phyloP scores from a whole-genome alignment of 352 stramenopile genomes.

The Aphanomyces astaci region DNA sequence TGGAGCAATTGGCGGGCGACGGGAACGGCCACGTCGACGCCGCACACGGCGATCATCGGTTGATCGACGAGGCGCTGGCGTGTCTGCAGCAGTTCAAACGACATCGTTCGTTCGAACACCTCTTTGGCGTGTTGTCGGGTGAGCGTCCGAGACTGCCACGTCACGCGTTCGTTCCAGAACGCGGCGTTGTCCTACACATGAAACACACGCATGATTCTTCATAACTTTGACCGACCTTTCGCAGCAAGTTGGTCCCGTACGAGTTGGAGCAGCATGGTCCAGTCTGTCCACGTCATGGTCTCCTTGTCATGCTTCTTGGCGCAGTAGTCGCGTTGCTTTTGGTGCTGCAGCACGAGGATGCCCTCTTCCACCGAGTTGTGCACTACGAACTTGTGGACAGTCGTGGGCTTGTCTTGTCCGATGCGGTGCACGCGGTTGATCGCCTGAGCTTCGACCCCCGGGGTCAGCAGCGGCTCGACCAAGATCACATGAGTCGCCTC shows the following conservation, averaged over 20 bases:
- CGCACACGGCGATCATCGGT: neutral
- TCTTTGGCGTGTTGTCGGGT: constrained; percentile 7
- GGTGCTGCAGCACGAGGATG: constrained; percentile 61
- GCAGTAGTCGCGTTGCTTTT: constrained; percentile 27
- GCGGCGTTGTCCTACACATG: constrained; percentile 3
- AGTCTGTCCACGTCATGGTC: constrained; percentile 20
- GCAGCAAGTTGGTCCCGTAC: constrained; percentile 14
- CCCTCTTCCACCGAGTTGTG: constrained; percentile 82
- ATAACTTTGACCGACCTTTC: constrained; percentile 19
- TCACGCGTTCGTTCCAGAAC: constrained; percentile 10
- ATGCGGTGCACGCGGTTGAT: constrained; percentile 89
- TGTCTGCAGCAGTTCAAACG: neutral
- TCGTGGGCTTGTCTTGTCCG: constrained; percentile 75
- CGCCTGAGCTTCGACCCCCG: constrained; percentile 74
- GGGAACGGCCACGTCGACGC: neutral
- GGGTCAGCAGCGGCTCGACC: constrained; percentile 85
- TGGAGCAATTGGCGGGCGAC: constrained; percentile 5
- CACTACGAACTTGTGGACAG: constrained; percentile 86
- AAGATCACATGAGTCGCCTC: constrained; percentile 89
- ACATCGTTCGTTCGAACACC: neutral
- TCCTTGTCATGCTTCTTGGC: constrained; percentile 13
- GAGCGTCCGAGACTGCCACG: neutral
- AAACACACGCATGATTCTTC: neutral
- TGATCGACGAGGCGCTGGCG: neutral
- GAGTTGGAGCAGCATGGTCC: constrained; percentile 18